These are phyloP conservation scores for Phialophora expanda DNA, from an alignment of 2,329 filamentous ascomycete species.

Conservation along the genomic window DNA sequence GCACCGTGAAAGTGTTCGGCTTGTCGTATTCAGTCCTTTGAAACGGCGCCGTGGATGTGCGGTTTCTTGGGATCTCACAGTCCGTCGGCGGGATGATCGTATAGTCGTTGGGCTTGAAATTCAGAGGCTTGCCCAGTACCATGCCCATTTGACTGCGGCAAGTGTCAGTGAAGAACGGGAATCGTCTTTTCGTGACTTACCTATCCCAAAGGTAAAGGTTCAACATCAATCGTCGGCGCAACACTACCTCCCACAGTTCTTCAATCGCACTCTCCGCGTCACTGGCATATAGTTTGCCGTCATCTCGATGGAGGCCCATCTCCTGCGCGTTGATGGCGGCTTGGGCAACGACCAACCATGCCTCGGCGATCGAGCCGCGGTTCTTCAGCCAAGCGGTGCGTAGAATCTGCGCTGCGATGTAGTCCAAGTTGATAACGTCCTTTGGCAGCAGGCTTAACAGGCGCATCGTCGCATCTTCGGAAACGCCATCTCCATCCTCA, in stretches of 20 bases:
- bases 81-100: conserved; percentile 19
- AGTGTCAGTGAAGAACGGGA: not conserved
- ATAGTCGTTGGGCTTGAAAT: conserved; percentile 19
- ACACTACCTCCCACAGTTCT: conserved; percentile 18
- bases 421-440: conserved; percentile 21
- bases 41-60: conserved; percentile 16
- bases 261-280: conserved; percentile 17
- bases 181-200: not conserved
- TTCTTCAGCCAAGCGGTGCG: conserved; percentile 22
- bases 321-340: conserved; percentile 22
- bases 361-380: conserved; percentile 20
- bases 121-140: conserved; percentile 21
- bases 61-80: conserved; percentile 23
- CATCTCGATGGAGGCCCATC: conserved; percentile 23
- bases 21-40: conserved; percentile 15
- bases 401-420: conserved; percentile 21
- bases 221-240: conserved; percentile 21
- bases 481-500: conserved; percentile 8
- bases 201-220: conserved; percentile 26
- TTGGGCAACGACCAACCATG: conserved; percentile 21
- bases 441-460: conserved; percentile 17
- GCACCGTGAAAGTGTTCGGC: conserved; percentile 18
- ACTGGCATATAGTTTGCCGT: conserved; percentile 21
- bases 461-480: conserved; percentile 8
- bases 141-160: conserved; percentile 23